These are phyloP conservation scores for Massarina eburnea DNA, from an alignment of 2,329 filamentous ascomycete species.

Conservation along the genomic window DNA sequence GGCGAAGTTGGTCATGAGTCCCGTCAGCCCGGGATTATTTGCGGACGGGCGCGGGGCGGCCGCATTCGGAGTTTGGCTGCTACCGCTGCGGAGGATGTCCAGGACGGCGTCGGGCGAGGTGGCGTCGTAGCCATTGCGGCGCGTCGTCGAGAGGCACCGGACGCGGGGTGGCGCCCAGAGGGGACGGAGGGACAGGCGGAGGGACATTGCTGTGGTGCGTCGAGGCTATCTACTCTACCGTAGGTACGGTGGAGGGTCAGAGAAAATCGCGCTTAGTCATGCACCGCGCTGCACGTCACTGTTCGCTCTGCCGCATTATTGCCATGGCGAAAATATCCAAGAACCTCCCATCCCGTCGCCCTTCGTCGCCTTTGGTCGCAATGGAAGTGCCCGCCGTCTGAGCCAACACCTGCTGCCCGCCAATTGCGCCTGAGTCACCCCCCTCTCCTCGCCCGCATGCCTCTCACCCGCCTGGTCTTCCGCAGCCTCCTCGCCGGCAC, in stretches of 20 bases:
- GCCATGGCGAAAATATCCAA: no score
- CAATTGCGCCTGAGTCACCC: slow-evolving; percentile 2
- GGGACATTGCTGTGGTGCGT: slow-evolving; percentile 24
- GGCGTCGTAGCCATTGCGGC: slow-evolving; percentile 13
- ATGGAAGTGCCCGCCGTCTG: no score
- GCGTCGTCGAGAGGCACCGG: slow-evolving; percentile 29
- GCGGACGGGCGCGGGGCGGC: background rate
- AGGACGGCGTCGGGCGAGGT: slow-evolving; percentile 3
- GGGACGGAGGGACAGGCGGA: slow-evolving; percentile 15
- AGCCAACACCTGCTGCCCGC: slow-evolving; percentile 8
- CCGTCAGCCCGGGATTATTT: slow-evolving; percentile 9
- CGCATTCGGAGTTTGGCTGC: no score
- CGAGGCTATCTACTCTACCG: no score
- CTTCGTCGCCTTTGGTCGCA: no score
- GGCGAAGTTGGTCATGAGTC: slow-evolving; percentile 19
- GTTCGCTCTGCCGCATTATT: background rate
- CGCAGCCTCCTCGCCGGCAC: slow-evolving; percentile 58
- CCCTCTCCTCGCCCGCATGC: slow-evolving; percentile 48
- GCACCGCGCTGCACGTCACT: background rate
- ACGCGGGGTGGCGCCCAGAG: slow-evolving; percentile 14
- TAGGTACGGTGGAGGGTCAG: no score
- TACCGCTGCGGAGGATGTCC: slow-evolving; percentile 20
- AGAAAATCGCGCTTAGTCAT: background rate
- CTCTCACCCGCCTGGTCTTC: slow-evolving; percentile 62
- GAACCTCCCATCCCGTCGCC: no score